A percentile compares a stretch with the other conserved stretches of the same genome.
Evolutionary conservation across 768 basidiomycete species (phyloP).

Genomic region (Holtermanniella nyarrowii): DNA sequence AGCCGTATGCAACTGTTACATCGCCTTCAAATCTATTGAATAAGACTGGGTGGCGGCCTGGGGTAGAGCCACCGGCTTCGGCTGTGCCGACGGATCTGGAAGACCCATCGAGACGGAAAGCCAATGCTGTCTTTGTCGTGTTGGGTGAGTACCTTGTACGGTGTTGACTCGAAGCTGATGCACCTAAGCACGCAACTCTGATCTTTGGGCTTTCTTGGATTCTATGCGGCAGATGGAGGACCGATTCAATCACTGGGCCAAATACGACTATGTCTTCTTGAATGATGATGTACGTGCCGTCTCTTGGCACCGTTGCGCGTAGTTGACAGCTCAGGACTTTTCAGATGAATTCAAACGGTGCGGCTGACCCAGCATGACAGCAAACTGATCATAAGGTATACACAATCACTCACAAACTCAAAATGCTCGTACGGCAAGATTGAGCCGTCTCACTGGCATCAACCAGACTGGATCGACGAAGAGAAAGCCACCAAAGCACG

Average conservation of each 20-base stretch:
- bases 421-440: slow-evolving; percentile 56
- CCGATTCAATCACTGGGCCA: slow-evolving; percentile 66
- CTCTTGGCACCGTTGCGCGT: background rate
- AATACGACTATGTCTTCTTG: slow-evolving; percentile 75
- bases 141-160: slow-evolving; percentile 44
- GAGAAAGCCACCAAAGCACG: slow-evolving; percentile 52
- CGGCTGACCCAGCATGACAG: background rate
- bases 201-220: slow-evolving; percentile 47
- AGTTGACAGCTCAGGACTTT: slow-evolving; percentile 19
- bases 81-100: slow-evolving; percentile 12
- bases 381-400: slow-evolving; percentile 30
- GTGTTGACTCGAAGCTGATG: background rate
- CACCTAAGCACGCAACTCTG: slow-evolving; percentile 30
- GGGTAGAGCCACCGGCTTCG: slow-evolving; percentile 13
- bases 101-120: slow-evolving; percentile 44
- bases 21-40: slow-evolving; percentile 17
- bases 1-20: slow-evolving; percentile 37
- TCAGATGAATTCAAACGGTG: slow-evolving; percentile 30
- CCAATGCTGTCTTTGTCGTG: slow-evolving; percentile 73
- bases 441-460: slow-evolving; percentile 56
- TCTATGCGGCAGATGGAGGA: slow-evolving; percentile 74
- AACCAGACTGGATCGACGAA: slow-evolving; percentile 72
- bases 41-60: slow-evolving; percentile 3
- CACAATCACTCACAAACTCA: slow-evolving; percentile 51
- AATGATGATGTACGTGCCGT: slow-evolving; percentile 51